Percentiles rank a stretch among this genome's conserved stretches.
phyloP scores from a whole-genome alignment of 371 early-diverging fungal genomes.

The Lichtheimia corymbifera region DNA sequence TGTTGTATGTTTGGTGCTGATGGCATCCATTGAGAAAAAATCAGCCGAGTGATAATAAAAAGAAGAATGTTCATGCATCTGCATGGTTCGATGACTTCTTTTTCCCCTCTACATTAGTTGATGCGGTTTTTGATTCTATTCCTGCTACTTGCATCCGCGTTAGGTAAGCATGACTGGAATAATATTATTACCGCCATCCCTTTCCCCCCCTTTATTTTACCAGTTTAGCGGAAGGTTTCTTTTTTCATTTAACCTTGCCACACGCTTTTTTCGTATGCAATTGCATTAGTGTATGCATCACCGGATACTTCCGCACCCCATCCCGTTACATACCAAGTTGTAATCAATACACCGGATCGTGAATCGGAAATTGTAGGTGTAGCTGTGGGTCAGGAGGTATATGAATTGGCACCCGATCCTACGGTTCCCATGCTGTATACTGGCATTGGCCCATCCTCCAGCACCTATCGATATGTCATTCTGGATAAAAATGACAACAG shows the following conservation, averaged over 20 bases:
- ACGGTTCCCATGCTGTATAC: conserved; percentile 21
- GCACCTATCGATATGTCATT: conserved; percentile 28
- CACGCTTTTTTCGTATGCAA: not conserved
- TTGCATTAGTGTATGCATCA: not conserved
- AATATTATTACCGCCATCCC: too few species aligned
- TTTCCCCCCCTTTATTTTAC: too few species aligned
- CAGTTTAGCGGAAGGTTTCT: too few species aligned
- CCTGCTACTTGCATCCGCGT: not conserved
- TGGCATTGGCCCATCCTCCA: conserved; percentile 20
- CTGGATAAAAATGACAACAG: conserved; percentile 10
- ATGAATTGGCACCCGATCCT: conserved; percentile 15
- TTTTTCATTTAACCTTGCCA: conserved; percentile 2
- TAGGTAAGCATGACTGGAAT: too few species aligned
- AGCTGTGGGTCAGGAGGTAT: conserved; percentile 26
- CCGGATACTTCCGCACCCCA: not conserved
- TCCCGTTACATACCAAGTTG: conserved; percentile 24
- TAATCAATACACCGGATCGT: conserved; percentile 13
- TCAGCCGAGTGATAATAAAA: too few species aligned
- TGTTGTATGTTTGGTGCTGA: too few species aligned
- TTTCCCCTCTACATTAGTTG: not conserved
- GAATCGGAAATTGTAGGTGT: conserved; percentile 18
- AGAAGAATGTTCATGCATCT: too few species aligned
- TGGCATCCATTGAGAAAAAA: too few species aligned
- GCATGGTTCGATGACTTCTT: too few species aligned
- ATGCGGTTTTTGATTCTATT: not conserved